Conservation (phyloP, 2,329 filamentous ascomycete genomes). For the Fusarium sp. region DNA sequence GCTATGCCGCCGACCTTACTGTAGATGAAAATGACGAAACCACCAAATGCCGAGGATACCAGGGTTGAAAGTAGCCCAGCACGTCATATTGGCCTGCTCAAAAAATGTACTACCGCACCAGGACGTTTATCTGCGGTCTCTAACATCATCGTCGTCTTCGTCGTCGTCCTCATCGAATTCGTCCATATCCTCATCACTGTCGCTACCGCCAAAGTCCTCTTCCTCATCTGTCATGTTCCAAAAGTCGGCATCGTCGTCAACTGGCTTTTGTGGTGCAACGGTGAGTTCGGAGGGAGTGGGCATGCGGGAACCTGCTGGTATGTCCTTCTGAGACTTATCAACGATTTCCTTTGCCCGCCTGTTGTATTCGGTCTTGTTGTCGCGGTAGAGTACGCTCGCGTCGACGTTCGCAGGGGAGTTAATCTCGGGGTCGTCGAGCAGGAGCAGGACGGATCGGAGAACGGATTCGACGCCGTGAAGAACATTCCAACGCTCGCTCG, state of each 20-base stretch:
- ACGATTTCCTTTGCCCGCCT: conserved; percentile 75
- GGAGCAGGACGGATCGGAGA: conserved; percentile 87
- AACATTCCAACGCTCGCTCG: conserved; percentile 93
- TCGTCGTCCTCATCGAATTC: conserved; percentile 70
- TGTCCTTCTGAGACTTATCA: conserved; percentile 78
- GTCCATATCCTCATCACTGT: conserved; percentile 71
- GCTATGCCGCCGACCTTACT: conserved; percentile 40
- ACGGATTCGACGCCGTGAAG: conserved; percentile 95
- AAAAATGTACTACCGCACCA: neutral
- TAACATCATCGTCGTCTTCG: conserved; percentile 60
- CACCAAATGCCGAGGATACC: conserved; percentile 1
- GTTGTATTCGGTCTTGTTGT: conserved; percentile 76
- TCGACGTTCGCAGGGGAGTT: conserved; percentile 96
- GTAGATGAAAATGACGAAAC: conserved; percentile 31
- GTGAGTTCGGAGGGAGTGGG: conserved; percentile 76
- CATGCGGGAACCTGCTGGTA: conserved; percentile 83
- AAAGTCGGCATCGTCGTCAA: conserved; percentile 81
- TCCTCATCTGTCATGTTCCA: conserved; percentile 83
- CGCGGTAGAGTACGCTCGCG: conserved; percentile 86
- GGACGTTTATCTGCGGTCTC: conserved; percentile 41
- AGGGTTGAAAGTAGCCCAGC: neutral
- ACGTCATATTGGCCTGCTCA: neutral
- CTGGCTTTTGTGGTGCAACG: conserved; percentile 67
- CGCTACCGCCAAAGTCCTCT: conserved; percentile 81
- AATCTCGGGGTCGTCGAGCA: conserved; percentile 94